These are phyloP conservation scores for Hypoxylon cercidicola DNA, from an alignment of 495 filamentous ascomycete genomes.

Conservation along the genomic window DNA sequence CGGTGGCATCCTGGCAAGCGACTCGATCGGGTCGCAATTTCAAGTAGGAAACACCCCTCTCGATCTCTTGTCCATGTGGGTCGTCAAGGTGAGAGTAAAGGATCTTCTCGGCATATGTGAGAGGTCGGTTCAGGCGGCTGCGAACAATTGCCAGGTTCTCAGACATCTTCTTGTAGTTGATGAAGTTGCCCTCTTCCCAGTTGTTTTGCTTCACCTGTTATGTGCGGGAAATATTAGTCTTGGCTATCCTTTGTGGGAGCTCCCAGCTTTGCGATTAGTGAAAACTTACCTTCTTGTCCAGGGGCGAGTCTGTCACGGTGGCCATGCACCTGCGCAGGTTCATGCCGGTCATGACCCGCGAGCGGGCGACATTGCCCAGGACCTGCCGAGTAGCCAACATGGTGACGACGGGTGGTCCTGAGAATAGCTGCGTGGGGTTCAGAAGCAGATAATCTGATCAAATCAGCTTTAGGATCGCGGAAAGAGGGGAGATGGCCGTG, in stretches of 20 bases:
- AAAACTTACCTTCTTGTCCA: slow-evolving; percentile 62
- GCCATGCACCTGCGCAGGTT: slow-evolving; percentile 64
- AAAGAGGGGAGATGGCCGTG: slow-evolving; percentile 12
- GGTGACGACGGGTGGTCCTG: slow-evolving; percentile 49
- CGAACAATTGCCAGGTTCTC: slow-evolving; percentile 96
- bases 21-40: slow-evolving; percentile 97
- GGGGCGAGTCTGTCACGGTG: slow-evolving; percentile 60
- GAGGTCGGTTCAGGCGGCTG: slow-evolving; percentile 84
- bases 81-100: slow-evolving; percentile 99
- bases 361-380: slow-evolving; percentile 60
- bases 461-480: slow-evolving; percentile 24
- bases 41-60: slow-evolving; percentile 94
- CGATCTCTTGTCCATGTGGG: slow-evolving; percentile 93
- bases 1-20: slow-evolving; percentile 99
- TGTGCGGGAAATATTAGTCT: slow-evolving; percentile 46
- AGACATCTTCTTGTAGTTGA: slow-evolving; percentile 91
- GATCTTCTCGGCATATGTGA: slow-evolving; percentile 98
- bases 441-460: slow-evolving; percentile 23
- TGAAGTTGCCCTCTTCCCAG: slow-evolving; percentile 66
- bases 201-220: slow-evolving; percentile 65
- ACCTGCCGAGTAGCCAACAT: slow-evolving; percentile 68
- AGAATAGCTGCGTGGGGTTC: slow-evolving; percentile 40
- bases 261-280: slow-evolving; percentile 10
- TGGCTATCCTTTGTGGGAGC: slow-evolving; percentile 2
- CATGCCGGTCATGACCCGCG: slow-evolving; percentile 59